phyloP scores from a whole-genome alignment of 2,329 filamentous ascomycete species.

The Exophiala dermatitidis region DNA sequence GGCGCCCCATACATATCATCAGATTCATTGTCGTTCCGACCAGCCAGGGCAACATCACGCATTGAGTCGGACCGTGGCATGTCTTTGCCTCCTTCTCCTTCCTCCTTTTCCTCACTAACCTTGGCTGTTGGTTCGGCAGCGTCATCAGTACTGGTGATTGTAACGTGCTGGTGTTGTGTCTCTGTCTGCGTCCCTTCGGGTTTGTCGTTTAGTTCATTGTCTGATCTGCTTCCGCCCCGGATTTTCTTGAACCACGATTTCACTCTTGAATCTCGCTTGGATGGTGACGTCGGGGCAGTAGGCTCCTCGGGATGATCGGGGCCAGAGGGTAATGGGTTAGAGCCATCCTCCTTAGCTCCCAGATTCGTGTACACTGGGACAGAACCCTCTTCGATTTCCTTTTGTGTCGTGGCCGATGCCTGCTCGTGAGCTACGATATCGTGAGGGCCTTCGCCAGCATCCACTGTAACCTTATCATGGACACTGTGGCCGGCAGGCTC shows the following conservation, averaged over 20 bases:
- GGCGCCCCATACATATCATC: constrained; percentile 26
- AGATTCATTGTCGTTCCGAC: constrained; percentile 21
- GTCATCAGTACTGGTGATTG: not conserved
- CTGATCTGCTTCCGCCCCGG: constrained; percentile 17
- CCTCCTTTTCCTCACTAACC: constrained; percentile 1
- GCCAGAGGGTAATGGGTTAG: constrained; percentile 3
- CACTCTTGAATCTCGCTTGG: constrained; percentile 22
- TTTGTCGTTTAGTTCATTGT: constrained; percentile 14
- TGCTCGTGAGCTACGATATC: constrained; percentile 6
- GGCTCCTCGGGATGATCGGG: constrained; percentile 5
- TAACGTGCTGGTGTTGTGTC: not conserved
- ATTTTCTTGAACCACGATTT: constrained; percentile 24
- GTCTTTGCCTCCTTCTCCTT: not conserved
- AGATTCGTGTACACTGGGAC: constrained; percentile 2
- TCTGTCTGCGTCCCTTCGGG: not conserved
- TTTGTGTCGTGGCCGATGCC: not conserved
- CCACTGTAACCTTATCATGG: constrained; percentile 19
- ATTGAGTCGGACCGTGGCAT: constrained; percentile 20
- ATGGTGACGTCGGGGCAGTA: constrained; percentile 17
- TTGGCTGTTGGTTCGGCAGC: not conserved
- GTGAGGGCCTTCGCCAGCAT: constrained; percentile 12
- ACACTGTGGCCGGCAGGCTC: constrained; percentile 10
- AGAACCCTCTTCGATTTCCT: not conserved
- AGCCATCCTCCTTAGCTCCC: constrained; percentile 2
- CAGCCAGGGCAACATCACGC: constrained; percentile 27